Evolutionary conservation across 768 basidiomycete species (phyloP), one percentile per base, ranked within the genome.

Genomic region (Pilatotrama ljubarskyi): DNA sequence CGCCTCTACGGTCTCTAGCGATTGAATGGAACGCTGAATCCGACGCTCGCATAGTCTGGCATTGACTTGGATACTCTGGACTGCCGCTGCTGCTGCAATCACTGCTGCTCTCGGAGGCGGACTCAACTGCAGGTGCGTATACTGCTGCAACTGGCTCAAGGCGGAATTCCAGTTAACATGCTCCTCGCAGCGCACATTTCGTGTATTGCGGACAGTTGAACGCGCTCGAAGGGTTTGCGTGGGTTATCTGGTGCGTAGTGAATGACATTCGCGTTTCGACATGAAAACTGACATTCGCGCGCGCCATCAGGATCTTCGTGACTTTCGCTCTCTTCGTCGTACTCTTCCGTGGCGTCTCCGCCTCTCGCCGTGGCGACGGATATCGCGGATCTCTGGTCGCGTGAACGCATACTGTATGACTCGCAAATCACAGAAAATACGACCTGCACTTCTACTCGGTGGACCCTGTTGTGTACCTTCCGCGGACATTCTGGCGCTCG

Each of bases 1-100:
- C 15, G 17, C 17, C 13, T 57, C n/a, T 36, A 14, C n/a, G n/a
- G 9, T 18, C 11, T 22, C 24, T 55, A 11, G 37, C 36, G n/a
- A 18, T 4, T 22, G 22, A n/a, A n/a, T n/a, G n/a, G n/a, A n/a
- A n/a, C n/a, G n/a, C n/a, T n/a, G n/a, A n/a, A n/a, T n/a, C n/a
- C n/a, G 11, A 25, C 32, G 20, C 40, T 13, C 17, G 25, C 37
- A n/a, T 62, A 91, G 90, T 73, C 72, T 91, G 49, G 58, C 77
- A 49, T 14, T 92, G 18, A 90, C 89, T 1, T 92, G 90, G 88
- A 77, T 92, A 37, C 78, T 91, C 60, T 93, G 91, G 91, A 78
- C 83, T 2, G 84, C 90, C 0, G 89, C 80, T 2, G 88, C 89
- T 1, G 86, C 88, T 1, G 79, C 87, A 2, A 79, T 92, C 46